Evolutionary conservation across 2,329 filamentous ascomycete species (phyloP).

Genomic region (Dendrostoma leiphaemia): DNA sequence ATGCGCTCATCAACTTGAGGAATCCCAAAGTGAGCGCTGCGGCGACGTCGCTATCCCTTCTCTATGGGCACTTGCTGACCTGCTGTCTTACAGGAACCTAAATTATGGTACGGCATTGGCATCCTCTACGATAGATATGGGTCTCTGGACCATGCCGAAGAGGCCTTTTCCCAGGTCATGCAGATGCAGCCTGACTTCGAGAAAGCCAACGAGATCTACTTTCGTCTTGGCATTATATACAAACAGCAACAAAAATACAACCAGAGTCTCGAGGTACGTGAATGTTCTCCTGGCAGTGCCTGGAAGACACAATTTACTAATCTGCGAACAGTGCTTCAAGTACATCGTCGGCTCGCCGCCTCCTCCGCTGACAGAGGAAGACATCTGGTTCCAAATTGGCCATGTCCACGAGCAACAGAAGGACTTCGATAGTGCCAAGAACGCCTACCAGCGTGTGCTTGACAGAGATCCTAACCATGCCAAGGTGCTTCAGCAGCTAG

Average conservation of each 20-base stretch:
- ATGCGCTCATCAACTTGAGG: constrained; percentile 85
- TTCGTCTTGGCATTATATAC: constrained; percentile 98
- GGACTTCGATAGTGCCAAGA: constrained; percentile 92
- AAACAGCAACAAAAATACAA: constrained; percentile 95
- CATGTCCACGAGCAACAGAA: constrained; percentile 99
- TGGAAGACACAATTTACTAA: constrained; percentile 24
- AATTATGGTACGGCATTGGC: constrained; percentile 98
- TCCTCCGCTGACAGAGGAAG: constrained; percentile 88
- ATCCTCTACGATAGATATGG: constrained; percentile 97
- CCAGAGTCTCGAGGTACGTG: constrained; percentile 81
- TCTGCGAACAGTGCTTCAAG: constrained; percentile 76
- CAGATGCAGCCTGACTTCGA: constrained; percentile 96
- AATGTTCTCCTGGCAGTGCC: not conserved
- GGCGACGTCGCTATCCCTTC: not conserved
- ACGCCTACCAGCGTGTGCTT: constrained; percentile 87
- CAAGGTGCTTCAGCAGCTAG: constrained; percentile 95
- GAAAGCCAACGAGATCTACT: constrained; percentile 99
- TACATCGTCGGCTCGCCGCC: constrained; percentile 95
- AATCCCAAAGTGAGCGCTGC: constrained; percentile 75
- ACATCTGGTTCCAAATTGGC: constrained; percentile 99
- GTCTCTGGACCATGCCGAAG: constrained; percentile 93
- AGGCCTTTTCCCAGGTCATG: constrained; percentile 98
- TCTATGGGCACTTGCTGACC: not conserved
- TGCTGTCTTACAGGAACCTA: constrained; percentile 67
- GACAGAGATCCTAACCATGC: constrained; percentile 95